Base-by-base conservation (phyloP, 2,329 filamentous ascomycete species). In the Fusarium solani-melongenae region DNA sequence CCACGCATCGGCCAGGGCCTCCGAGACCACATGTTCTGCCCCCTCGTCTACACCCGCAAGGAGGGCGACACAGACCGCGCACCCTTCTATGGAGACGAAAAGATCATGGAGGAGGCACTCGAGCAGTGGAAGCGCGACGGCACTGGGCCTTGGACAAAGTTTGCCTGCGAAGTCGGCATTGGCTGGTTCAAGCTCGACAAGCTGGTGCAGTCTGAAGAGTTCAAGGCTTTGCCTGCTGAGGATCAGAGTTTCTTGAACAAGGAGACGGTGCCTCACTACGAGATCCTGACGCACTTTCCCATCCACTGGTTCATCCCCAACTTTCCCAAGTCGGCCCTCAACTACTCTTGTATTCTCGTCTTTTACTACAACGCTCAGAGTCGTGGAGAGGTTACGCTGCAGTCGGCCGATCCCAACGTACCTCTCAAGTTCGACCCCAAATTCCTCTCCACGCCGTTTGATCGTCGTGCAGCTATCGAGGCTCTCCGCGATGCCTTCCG, bases 241-340 rank as follows among this genome's bases (percentile, higher is more conserved):
- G 81, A 84, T 11, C 84, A 87, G 72, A 77, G 80, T 0, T 86
- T 84, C 68, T 77, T 92, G 1, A 78, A 76, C 49, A 82, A 82
- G 22, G 82, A 85, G 15, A 89, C 87, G 1, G 83, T 92, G 3
- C 90, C 91, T 0, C 85, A 88, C 56, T 91, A 85, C 71, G 90
- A 92, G 72, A 77, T 91, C 17, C 64, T 86, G 10, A 85, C 83
- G 2, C 85, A 88, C 66, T 82, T 86, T 65, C 83, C 84, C 0
- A 71, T 84, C 5, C 86, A 87, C 70, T 83, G 77, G 76, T 80
- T 83, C 62, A 64, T 84, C 0, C 86, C 86, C 0, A 76, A 80
- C 1, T 82, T 86, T 38, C 77, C 82, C 0, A 60, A 76, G 5
- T 73, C 77, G 2, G 76, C 79, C 6, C 81, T 84, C 17, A 83